Conservation (phyloP, 805 yeast species). For the Saccharomycopsis sp. region DNA sequence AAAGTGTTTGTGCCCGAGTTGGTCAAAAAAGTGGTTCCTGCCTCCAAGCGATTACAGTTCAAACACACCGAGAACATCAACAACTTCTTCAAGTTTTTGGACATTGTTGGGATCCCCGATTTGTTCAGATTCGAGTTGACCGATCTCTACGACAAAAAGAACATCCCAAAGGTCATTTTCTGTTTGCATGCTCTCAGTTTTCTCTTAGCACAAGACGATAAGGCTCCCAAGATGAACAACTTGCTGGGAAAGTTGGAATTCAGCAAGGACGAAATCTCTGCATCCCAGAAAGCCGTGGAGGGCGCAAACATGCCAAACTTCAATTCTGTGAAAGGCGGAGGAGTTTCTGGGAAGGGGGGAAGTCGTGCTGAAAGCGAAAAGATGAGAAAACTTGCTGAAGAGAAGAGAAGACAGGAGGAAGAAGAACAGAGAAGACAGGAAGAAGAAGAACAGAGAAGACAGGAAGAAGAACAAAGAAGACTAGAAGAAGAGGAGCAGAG, state of each 20-base stretch:
- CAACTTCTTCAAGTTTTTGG: slow-evolving; percentile 64
- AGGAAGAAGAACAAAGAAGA: neutral
- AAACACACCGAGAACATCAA: slow-evolving; percentile 91
- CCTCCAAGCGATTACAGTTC: slow-evolving; percentile 66
- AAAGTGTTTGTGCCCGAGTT: slow-evolving; percentile 61
- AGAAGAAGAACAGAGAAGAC: neutral
- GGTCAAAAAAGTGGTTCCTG: slow-evolving; percentile 46
- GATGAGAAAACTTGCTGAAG: neutral
- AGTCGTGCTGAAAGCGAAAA: neutral
- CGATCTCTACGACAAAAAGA: slow-evolving; percentile 85
- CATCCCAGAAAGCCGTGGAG: slow-evolving; percentile 57
- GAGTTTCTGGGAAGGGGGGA: neutral
- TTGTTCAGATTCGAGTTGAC: slow-evolving; percentile 85
- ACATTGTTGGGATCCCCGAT: slow-evolving; percentile 70
- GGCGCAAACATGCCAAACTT: slow-evolving; percentile 77
- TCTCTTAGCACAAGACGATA: slow-evolving; percentile 52
- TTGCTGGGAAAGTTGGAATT: slow-evolving; percentile 59
- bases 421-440: neutral
- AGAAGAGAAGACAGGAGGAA: neutral
- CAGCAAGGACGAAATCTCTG: slow-evolving; percentile 57
- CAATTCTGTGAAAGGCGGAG: slow-evolving; percentile 35
- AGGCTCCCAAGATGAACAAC: slow-evolving; percentile 54
- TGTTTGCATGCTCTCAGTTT: slow-evolving; percentile 84
- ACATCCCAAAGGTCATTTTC: slow-evolving; percentile 87
- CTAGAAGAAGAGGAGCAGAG: neutral